phyloP scores from a whole-genome alignment of 2,329 filamentous ascomycete species.

The Aspergillus calidoustus region DNA sequence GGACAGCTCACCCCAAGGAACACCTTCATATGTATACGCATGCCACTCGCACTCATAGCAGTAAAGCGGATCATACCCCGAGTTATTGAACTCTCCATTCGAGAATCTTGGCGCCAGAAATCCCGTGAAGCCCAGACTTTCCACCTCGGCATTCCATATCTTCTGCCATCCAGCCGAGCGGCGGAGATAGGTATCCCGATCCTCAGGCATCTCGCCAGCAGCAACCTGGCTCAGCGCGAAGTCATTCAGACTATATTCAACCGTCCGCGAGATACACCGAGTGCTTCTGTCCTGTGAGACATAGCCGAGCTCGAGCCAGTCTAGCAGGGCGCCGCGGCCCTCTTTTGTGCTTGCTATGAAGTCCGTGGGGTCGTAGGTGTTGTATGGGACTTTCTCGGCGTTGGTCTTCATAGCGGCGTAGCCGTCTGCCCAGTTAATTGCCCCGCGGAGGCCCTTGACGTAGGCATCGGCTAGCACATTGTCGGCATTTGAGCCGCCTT shows the following conservation, averaged over 20 bases:
- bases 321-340: conserved; percentile 69
- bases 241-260: conserved; percentile 70
- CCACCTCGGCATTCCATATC: conserved; percentile 67
- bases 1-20: conserved; percentile 55
- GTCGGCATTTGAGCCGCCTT: conserved; percentile 73
- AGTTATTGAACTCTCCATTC: conserved; percentile 54
- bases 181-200: conserved; percentile 60
- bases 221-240: conserved; percentile 65
- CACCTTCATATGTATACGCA: conserved; percentile 63
- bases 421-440: conserved; percentile 67
- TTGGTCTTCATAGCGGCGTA: conserved; percentile 69
- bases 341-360: conserved; percentile 67
- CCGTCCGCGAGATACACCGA: conserved; percentile 66
- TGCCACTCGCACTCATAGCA: conserved; percentile 71
- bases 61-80: conserved; percentile 52
- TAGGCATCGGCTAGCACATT: conserved; percentile 75
- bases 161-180: conserved; percentile 73
- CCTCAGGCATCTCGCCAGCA: conserved; percentile 52
- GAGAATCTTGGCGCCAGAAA: conserved; percentile 61
- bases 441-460: conserved; percentile 68
- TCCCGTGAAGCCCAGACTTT: conserved; percentile 60
- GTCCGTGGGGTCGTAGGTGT: conserved; percentile 61
- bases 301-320: conserved; percentile 69
- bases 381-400: conserved; percentile 66
- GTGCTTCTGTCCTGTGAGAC: conserved; percentile 63